phyloP scores from a whole-genome alignment of 2,329 filamentous ascomycete genomes.

The Aureobasidium melanogenum region DNA sequence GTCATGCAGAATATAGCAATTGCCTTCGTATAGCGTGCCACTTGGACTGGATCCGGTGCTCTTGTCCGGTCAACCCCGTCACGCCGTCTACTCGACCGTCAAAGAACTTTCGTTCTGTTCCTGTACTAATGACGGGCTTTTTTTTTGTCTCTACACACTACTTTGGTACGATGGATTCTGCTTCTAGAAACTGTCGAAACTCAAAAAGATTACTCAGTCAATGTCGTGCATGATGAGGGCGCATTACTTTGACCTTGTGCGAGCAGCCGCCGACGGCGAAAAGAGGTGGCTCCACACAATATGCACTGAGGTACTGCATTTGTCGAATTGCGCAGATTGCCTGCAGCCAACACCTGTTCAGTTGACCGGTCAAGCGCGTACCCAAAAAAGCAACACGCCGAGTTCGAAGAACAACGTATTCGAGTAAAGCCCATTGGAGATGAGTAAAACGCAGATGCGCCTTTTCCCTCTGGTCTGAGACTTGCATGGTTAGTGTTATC shows the following conservation, averaged over 20 bases:
- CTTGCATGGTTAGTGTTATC: not conserved
- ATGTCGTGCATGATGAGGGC: slow-evolving; percentile 7
- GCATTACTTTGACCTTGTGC: not conserved
- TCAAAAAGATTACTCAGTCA: not conserved
- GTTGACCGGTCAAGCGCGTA: not conserved
- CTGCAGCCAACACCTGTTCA: slow-evolving; percentile 1
- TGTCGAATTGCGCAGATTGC: not conserved
- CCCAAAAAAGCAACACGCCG: not conserved
- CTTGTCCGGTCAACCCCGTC: not conserved
- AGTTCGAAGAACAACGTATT: not conserved
- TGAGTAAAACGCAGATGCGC: not conserved
- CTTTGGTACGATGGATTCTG: not conserved
- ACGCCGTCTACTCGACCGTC: not conserved
- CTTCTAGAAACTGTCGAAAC: slow-evolving; percentile 7
- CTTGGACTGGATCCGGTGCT: not conserved
- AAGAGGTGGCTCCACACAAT: not conserved
- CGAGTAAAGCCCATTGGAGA: not conserved
- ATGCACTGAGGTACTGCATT: not conserved
- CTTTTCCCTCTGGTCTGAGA: not conserved
- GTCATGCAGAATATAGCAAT: slow-evolving; percentile 6
- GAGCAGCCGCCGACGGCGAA: slow-evolving; percentile 3
- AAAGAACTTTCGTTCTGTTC: not conserved
- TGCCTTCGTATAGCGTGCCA: not conserved
- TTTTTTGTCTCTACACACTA: not conserved
- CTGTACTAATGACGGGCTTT: not conserved